These are phyloP conservation scores for Flaveria ramosissima DNA, from an alignment of 129 eudicot genomes.

Conservation along the genomic window DNA sequence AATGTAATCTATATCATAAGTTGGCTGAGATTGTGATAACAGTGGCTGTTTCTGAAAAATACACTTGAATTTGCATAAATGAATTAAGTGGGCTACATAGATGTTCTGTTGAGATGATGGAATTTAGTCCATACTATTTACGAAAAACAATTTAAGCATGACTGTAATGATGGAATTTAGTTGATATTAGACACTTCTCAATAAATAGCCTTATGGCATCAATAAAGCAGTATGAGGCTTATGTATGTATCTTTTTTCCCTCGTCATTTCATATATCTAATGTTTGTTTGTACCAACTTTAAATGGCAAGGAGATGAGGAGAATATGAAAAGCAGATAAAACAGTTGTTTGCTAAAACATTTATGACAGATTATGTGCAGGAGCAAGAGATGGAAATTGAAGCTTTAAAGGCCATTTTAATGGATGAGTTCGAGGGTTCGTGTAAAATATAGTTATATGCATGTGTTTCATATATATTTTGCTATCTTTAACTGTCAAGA, in stretches of 20 bases:
- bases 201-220: too few relatives aligned
- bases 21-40: neutral
- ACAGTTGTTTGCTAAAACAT: conserved; percentile 10
- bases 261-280: too few relatives aligned
- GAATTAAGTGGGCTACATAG: neutral
- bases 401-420: conserved; percentile 78
- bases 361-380: conserved; percentile 64
- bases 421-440: conserved; percentile 85
- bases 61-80: neutral
- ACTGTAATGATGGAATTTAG: too few relatives aligned
- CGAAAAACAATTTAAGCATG: too few relatives aligned
- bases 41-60: neutral
- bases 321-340: conserved; percentile 5
- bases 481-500: neutral
- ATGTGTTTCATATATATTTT: neutral
- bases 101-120: too few relatives aligned
- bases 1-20: neutral
- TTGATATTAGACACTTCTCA: too few relatives aligned
- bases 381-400: conserved; percentile 99
- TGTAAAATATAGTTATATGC: neutral
- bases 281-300: too few relatives aligned
- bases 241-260: too few relatives aligned
- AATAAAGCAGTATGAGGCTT: too few relatives aligned
- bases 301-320: neutral
- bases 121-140: too few relatives aligned